Conservation (phyloP, 257 asterid species). For the Marsdenia floribunda region DNA sequence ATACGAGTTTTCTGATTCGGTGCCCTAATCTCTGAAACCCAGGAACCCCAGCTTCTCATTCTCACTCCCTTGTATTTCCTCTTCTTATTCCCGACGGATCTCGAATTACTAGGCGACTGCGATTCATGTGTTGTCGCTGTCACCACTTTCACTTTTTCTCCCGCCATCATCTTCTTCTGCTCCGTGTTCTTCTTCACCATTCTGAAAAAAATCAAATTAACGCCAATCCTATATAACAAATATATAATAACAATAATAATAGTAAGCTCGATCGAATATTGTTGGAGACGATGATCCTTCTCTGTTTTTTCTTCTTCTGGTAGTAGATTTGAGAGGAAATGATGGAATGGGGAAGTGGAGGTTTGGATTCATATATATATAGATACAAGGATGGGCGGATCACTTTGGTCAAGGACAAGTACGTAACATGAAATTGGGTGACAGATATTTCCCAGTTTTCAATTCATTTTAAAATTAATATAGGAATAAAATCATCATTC, state of each 20-base stretch:
- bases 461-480: constrained; percentile 2
- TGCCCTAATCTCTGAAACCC: constrained; percentile 89
- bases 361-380: constrained; percentile 27
- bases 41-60: constrained; percentile 96
- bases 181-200: too few relatives aligned
- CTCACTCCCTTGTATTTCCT: constrained; percentile 92
- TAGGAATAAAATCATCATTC: background rate
- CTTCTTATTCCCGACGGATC: constrained; percentile 23
- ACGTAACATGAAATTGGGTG: constrained; percentile 42
- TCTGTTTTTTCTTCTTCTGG: background rate
- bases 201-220: too few relatives aligned
- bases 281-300: too few relatives aligned
- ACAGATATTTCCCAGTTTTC: constrained; percentile 55
- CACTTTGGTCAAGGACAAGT: constrained; percentile 42
- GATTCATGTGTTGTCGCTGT: background rate
- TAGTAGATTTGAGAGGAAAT: constrained; percentile 13
- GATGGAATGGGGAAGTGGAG: constrained; percentile 20
- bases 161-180: constrained; percentile 59
- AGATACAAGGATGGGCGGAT: constrained; percentile 13
- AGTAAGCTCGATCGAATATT: too few relatives aligned
- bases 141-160: constrained; percentile 22
- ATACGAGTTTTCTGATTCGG: constrained; percentile 90
- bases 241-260: too few relatives aligned
- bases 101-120: background rate
- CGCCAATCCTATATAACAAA: too few relatives aligned